Percentiles rank a stretch among this genome's conserved stretches.
Conservation (phyloP, 2,329 filamentous ascomycete species). For the Fusarium agapanthi region DNA sequence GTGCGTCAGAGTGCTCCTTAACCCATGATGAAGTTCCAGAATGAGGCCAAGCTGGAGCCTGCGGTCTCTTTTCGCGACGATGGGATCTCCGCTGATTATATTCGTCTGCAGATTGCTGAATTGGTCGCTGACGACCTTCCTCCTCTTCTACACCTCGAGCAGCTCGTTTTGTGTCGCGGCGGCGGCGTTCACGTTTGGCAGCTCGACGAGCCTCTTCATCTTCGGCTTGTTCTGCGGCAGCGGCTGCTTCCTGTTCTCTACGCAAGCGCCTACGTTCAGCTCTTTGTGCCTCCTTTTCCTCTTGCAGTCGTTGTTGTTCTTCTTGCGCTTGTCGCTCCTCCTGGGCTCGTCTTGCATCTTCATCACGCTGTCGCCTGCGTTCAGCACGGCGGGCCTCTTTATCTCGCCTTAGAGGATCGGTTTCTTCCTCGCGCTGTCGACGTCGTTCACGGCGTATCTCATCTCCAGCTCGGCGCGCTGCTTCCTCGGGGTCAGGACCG, state of each 20-base stretch:
- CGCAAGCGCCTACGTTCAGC: slow-evolving; percentile 60
- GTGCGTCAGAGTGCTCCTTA: slow-evolving; percentile 70
- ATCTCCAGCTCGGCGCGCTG: slow-evolving; percentile 64
- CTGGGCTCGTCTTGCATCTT: slow-evolving; percentile 35
- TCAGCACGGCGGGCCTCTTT: slow-evolving; percentile 67
- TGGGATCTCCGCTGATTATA: slow-evolving; percentile 55
- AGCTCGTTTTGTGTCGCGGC: slow-evolving; percentile 61
- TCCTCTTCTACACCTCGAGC: slow-evolving; percentile 52
- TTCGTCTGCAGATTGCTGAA: slow-evolving; percentile 52
- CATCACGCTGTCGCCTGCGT: slow-evolving; percentile 50
- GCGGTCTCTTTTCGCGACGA: slow-evolving; percentile 45
- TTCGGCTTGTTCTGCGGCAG: slow-evolving; percentile 51
- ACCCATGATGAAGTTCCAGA: slow-evolving; percentile 73
- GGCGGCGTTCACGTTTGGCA: slow-evolving; percentile 61
- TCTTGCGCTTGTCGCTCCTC: slow-evolving; percentile 62
- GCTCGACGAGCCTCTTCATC: slow-evolving; percentile 56
- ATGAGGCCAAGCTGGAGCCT: slow-evolving; percentile 63
- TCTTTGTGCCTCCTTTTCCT: slow-evolving; percentile 64
- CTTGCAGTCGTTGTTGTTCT: slow-evolving; percentile 58
- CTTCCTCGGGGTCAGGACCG: slow-evolving; percentile 65
- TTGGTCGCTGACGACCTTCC: slow-evolving; percentile 44
- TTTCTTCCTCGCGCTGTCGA: slow-evolving; percentile 59
- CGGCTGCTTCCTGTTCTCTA: slow-evolving; percentile 58
- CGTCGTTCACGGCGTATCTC: slow-evolving; percentile 65
- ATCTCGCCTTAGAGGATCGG: slow-evolving; percentile 52